Evolutionary conservation across 140 eudicot genomes (phyloP).

Genomic region (Eryngium alpinum): DNA sequence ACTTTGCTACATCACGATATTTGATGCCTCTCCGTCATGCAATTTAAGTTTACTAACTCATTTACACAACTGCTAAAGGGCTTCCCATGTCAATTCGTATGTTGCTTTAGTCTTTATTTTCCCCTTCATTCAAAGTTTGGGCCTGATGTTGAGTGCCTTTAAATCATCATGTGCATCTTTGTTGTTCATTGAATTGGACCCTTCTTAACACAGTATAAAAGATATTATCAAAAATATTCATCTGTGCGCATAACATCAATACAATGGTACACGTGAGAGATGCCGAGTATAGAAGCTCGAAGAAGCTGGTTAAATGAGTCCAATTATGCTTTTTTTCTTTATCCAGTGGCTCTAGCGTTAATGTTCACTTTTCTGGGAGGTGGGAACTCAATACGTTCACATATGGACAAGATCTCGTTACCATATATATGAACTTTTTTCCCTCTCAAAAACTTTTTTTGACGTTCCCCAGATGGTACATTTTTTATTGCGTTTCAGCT

Average conservation of each 20-base stretch:
- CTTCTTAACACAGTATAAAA: too few relatives aligned
- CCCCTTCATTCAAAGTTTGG: too few relatives aligned
- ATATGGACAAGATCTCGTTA: too few relatives aligned
- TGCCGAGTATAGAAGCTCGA: neutral
- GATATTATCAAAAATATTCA: neutral
- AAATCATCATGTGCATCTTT: neutral
- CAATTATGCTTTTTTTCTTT: neutral
- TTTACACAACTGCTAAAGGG: too few relatives aligned
- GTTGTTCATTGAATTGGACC: neutral
- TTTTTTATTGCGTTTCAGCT: neutral
- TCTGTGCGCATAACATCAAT: neutral
- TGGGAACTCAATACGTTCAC: too few relatives aligned
- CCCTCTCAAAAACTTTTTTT: too few relatives aligned
- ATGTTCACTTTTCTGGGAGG: neutral
- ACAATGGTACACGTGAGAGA: neutral
- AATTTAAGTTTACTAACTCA: too few relatives aligned
- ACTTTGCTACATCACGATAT: too few relatives aligned
- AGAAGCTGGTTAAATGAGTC: neutral
- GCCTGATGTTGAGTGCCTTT: neutral
- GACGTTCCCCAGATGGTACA: neutral
- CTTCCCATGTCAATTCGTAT: too few relatives aligned
- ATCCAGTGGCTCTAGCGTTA: neutral
- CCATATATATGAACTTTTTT: too few relatives aligned
- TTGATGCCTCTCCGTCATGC: too few relatives aligned
- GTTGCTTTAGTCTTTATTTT: too few relatives aligned